These are phyloP conservation scores for Microbotryum violaceum DNA, from an alignment of 1,284 basidiomycete genomes.

Conservation along the genomic window DNA sequence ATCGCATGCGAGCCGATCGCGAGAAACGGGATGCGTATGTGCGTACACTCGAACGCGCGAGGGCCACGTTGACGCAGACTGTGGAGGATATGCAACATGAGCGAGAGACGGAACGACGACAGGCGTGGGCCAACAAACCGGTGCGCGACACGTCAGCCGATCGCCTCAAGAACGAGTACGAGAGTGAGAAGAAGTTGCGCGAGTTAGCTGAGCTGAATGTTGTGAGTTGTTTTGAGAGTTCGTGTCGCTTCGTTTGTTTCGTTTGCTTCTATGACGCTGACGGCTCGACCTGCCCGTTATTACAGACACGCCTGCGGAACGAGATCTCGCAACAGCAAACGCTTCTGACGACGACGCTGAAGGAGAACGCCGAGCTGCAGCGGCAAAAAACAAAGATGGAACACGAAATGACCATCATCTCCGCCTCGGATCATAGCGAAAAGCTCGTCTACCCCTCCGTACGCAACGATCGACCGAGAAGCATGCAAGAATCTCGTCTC, in stretches of 20 bases:
- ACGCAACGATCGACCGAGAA: too few species aligned
- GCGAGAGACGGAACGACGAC: slow-evolving; percentile 21
- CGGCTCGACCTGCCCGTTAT: neutral
- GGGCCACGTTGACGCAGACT: slow-evolving; percentile 17
- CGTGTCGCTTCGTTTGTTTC: too few species aligned
- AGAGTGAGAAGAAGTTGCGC: slow-evolving; percentile 22
- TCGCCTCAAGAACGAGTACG: slow-evolving; percentile 11
- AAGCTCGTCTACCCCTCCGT: slow-evolving; percentile 3
- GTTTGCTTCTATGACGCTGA: neutral
- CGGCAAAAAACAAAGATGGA: slow-evolving; percentile 10
- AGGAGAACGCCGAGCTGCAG: slow-evolving; percentile 20
- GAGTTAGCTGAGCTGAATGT: slow-evolving; percentile 31
- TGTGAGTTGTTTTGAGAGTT: slow-evolving; percentile 6
- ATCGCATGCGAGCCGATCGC: slow-evolving; percentile 22
- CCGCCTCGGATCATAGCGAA: slow-evolving; percentile 20
- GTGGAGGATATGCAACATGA: slow-evolving; percentile 31
- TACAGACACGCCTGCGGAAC: slow-evolving; percentile 22
- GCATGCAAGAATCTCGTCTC: too few species aligned
- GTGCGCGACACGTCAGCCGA: neutral
- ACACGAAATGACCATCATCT: slow-evolving; percentile 17
- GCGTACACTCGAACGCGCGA: slow-evolving; percentile 23
- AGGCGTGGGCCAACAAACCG: slow-evolving; percentile 10
- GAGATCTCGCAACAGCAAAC: slow-evolving; percentile 21
- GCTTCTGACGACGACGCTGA: slow-evolving; percentile 2
- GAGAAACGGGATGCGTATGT: slow-evolving; percentile 27